Conservation (phyloP, 1,284 basidiomycete species). For the Pholiota adiposa region DNA sequence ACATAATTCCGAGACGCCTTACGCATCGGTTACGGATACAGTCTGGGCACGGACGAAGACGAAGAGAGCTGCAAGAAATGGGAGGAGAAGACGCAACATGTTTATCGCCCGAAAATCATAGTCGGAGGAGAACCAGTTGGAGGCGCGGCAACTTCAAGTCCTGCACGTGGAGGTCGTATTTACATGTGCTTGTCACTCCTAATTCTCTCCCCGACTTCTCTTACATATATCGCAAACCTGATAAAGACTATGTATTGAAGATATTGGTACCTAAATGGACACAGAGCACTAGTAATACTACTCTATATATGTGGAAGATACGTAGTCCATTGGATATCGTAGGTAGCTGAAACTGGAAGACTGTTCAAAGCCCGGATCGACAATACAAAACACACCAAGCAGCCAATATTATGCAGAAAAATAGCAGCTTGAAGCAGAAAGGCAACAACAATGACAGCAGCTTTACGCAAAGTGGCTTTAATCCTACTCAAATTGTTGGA, state of each 20-base stretch:
- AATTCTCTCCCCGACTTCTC: too few species aligned
- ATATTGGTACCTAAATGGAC: too few species aligned
- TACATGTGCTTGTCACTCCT: too few species aligned
- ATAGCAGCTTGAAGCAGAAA: neutral
- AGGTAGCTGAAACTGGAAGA: neutral
- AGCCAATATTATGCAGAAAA: neutral
- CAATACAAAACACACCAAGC: neutral
- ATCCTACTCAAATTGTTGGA: neutral
- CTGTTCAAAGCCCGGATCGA: neutral
- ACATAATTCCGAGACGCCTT: slow-evolving; percentile 34
- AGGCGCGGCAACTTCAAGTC: too few species aligned
- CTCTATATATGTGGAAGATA: neutral
- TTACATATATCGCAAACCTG: too few species aligned
- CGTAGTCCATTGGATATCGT: neutral
- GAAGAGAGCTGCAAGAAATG: slow-evolving; percentile 33
- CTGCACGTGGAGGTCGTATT: too few species aligned
- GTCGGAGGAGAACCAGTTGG: too few species aligned
- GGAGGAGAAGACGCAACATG: slow-evolving; percentile 19
- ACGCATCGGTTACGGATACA: slow-evolving; percentile 46
- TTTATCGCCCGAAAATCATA: neutral
- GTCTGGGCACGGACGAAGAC: slow-evolving; percentile 48
- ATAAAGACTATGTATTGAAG: too few species aligned
- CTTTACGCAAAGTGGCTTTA: neutral
- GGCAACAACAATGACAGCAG: neutral
- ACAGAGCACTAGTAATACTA: too few species aligned